These are phyloP conservation scores for Mytilinidion resinicola DNA, from an alignment of 495 filamentous ascomycete species.

Conservation along the genomic window DNA sequence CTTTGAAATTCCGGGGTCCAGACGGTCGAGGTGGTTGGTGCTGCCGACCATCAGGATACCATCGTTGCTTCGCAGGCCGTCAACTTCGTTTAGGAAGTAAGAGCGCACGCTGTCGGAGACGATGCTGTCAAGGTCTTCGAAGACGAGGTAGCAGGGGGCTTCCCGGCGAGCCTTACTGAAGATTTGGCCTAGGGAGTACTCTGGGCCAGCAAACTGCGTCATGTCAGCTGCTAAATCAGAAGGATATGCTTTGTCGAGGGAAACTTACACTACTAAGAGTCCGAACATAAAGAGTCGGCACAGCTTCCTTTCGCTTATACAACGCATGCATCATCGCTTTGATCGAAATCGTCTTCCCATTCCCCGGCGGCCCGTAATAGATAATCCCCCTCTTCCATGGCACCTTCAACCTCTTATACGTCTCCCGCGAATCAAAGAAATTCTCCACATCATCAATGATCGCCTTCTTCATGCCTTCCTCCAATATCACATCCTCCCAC, in stretches of 20 bases:
- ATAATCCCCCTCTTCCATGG: conserved; percentile 59
- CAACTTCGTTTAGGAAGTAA: conserved; percentile 41
- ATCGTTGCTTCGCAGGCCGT: conserved; percentile 37
- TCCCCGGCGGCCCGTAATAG: conserved; percentile 53
- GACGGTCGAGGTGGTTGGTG: conserved; percentile 39
- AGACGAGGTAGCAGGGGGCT: conserved; percentile 41
- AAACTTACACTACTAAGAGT: conserved; percentile 19
- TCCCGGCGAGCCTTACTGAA: conserved; percentile 34
- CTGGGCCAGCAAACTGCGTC: conserved; percentile 29
- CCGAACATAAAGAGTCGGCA: conserved; percentile 39
- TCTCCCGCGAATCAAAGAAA: conserved; percentile 52
- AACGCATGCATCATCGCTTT: conserved; percentile 39
- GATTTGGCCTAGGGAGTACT: conserved; percentile 33
- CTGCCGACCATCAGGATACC: conserved; percentile 41
- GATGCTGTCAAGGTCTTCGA: conserved; percentile 40
- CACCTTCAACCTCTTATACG: conserved; percentile 53
- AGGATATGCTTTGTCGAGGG: neutral
- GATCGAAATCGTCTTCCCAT: conserved; percentile 36
- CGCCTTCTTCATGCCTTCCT: conserved; percentile 52
- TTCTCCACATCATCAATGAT: conserved; percentile 53
- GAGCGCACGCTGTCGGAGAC: conserved; percentile 34
- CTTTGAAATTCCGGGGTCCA: conserved; percentile 40
- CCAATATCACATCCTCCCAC: conserved; percentile 64
- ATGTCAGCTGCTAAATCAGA: neutral
- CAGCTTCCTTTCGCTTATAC: conserved; percentile 30